Evolutionary conservation across 2,329 filamentous ascomycete species (phyloP).

Genomic region (Hymenoscyphus infarciens): DNA sequence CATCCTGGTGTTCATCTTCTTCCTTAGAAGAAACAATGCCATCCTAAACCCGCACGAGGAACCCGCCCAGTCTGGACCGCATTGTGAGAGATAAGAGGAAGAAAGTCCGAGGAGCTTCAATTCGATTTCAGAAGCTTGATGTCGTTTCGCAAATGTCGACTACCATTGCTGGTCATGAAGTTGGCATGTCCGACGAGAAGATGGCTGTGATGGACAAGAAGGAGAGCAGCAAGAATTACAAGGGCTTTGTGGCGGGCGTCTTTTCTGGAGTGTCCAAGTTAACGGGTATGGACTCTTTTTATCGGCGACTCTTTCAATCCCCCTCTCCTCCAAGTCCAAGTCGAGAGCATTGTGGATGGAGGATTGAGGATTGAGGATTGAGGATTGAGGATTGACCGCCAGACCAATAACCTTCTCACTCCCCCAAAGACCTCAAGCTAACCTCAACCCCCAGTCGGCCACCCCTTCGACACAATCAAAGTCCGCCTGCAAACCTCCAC

Average conservation of each 20-base stretch:
- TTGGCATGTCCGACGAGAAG: neutral
- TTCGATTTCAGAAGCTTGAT: constrained; percentile 2
- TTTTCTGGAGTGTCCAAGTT: constrained; percentile 93
- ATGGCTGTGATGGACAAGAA: constrained; percentile 25
- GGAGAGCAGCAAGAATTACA: constrained; percentile 57
- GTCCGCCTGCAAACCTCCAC: constrained; percentile 89
- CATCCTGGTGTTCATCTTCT: neutral
- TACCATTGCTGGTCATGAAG: constrained; percentile 6
- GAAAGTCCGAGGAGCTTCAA: neutral
- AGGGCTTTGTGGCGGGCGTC: constrained; percentile 95
- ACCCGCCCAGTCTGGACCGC: neutral
- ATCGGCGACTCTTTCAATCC: neutral
- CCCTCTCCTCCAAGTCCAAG: neutral
- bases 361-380: too few species aligned
- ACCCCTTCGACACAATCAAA: constrained; percentile 93
- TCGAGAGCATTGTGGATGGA: too few species aligned
- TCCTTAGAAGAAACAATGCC: neutral
- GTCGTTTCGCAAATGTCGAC: constrained; percentile 7
- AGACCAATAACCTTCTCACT: neutral
- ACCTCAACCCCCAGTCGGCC: constrained; percentile 44
- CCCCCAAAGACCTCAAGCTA: constrained; percentile 1
- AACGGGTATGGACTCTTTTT: constrained; percentile 55
- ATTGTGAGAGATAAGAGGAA: neutral
- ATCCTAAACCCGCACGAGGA: neutral
- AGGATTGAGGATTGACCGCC: too few species aligned